Evolutionary conservation across 1,139 yeast genomes (phyloP).

Genomic region (Nematodospora anomalae): DNA sequence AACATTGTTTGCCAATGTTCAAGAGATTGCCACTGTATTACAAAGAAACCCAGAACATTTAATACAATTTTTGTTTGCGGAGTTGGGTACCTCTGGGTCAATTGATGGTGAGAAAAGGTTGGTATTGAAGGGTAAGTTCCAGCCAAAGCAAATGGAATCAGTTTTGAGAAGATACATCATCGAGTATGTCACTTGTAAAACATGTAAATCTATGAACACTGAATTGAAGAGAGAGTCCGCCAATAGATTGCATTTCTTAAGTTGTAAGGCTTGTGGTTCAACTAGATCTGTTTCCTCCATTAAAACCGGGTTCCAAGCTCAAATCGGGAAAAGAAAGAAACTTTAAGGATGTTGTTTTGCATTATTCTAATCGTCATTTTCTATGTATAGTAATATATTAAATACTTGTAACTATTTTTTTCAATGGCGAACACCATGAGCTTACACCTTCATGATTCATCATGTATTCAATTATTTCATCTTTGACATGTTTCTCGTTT

Average conservation of each 20-base stretch:
- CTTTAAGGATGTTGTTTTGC: conserved; percentile 18
- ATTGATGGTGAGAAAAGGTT: conserved; percentile 97
- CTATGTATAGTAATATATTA: conserved; percentile 8
- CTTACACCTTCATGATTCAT: conserved; percentile 52
- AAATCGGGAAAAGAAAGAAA: conserved; percentile 77
- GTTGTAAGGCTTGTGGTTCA: conserved; percentile 97
- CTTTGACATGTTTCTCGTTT: conserved; percentile 6
- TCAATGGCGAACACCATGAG: conserved; percentile 56
- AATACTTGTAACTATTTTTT: conserved; percentile 36
- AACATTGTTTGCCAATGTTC: conserved; percentile 93
- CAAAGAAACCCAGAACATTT: conserved; percentile 97
- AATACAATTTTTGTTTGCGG: conserved; percentile 95
- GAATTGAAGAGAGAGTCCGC: conserved; percentile 92
- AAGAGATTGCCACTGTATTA: conserved; percentile 89
- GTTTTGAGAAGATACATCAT: conserved; percentile 93
- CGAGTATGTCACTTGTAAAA: conserved; percentile 97
- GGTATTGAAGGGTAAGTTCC: conserved; percentile 96
- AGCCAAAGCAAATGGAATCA: conserved; percentile 95
- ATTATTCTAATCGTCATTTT: conserved; percentile 5
- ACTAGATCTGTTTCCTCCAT: conserved; percentile 96
- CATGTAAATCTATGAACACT: conserved; percentile 97
- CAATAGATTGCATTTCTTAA: conserved; percentile 95
- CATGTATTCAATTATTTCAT: conserved; percentile 43
- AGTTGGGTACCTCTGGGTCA: conserved; percentile 98
- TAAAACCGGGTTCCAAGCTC: conserved; percentile 99